Evolutionary conservation across 345 rosid genomes (phyloP).

Genomic region (Bretschneidera sinensis): DNA sequence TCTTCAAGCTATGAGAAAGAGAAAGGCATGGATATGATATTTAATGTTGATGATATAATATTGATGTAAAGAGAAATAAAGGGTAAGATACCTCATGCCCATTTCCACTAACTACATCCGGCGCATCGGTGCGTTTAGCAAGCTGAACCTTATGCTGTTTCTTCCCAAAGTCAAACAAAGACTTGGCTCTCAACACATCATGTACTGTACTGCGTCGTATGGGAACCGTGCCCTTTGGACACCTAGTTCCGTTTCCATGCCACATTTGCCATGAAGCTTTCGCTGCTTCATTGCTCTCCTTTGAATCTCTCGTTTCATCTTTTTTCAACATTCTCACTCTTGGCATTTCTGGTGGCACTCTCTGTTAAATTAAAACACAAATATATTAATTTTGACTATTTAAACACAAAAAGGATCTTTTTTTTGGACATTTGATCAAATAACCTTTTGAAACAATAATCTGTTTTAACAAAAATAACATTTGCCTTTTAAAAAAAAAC

Average conservation of each 20-base stretch:
- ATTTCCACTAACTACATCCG: constrained; percentile 71
- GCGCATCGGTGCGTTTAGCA: constrained; percentile 47
- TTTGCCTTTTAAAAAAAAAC: too few species aligned
- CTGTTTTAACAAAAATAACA: too few species aligned
- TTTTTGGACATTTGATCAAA: too few species aligned
- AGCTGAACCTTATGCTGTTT: constrained; percentile 27
- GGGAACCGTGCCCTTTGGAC: constrained; percentile 88
- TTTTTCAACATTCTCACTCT: constrained; percentile 30
- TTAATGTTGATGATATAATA: too few species aligned
- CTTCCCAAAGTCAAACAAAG: constrained; percentile 86
- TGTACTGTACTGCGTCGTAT: constrained; percentile 69
- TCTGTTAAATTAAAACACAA: constrained; percentile 32
- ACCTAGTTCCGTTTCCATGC: constrained; percentile 81
- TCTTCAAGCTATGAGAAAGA: too few species aligned
- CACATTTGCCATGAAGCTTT: constrained; percentile 73
- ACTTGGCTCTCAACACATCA: constrained; percentile 88
- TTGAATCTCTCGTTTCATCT: constrained; percentile 17
- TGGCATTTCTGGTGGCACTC: constrained; percentile 51
- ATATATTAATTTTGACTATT: too few species aligned
- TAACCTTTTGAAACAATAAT: too few species aligned
- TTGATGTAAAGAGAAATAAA: too few species aligned
- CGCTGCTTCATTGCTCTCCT: constrained; percentile 19
- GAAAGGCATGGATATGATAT: too few species aligned
- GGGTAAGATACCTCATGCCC: constrained; percentile 62
- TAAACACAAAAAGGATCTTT: too few species aligned